Base-by-base conservation (phyloP, 306 rosid genomes). In the Vicia villosa region DNA sequence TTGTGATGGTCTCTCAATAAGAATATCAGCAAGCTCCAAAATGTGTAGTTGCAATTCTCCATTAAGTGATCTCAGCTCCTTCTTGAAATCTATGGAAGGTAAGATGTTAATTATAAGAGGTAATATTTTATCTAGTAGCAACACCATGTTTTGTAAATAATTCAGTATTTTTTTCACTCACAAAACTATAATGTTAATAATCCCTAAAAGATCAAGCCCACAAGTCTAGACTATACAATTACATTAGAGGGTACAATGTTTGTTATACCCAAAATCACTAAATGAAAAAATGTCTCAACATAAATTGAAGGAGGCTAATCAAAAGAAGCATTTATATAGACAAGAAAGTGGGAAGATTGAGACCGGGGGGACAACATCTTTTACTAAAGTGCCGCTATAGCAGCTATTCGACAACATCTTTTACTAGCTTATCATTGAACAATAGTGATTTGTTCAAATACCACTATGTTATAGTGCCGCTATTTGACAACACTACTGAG, bases 1-100 rank as follows among this genome's bases (percentile, higher is more conserved):
- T 34, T 93, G 97, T 21, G 98, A 93, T 46, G 98, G 97, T 68
- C 94, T 85, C 85, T 90, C 91, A 47, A 88, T 89, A 19, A 93
- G 96, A 85, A 90, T 82, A 85, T 93, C 98, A 34, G 98, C 94
- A 12, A 93, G 97, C 85, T 93, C 97, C 89, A 93, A 78, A 72
- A 93, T 59, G 74, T 93, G 97, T 57, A 83, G 89, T 80, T 77
- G 96, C 78, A 93, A 76, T 55, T 93, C 97, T 77, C 94, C 86
- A 65, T 90, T 90, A 45, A 93, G 96, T 22, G 90, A 76, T 75
- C 94, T 90, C 83, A 93, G 73, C 79, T 88, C 97, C 91, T 88
- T 90, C 87, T 90, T 90, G 77, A 71, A 90, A 84, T 93, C 98
- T 90, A 68, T 10, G 61, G 24, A 78, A 57, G 50, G 58, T 59